A percentile compares a stretch with the other conserved stretches of the same genome.
phyloP scores from a whole-genome alignment of 352 stramenopile species.

The Achlya hypogyna region DNA sequence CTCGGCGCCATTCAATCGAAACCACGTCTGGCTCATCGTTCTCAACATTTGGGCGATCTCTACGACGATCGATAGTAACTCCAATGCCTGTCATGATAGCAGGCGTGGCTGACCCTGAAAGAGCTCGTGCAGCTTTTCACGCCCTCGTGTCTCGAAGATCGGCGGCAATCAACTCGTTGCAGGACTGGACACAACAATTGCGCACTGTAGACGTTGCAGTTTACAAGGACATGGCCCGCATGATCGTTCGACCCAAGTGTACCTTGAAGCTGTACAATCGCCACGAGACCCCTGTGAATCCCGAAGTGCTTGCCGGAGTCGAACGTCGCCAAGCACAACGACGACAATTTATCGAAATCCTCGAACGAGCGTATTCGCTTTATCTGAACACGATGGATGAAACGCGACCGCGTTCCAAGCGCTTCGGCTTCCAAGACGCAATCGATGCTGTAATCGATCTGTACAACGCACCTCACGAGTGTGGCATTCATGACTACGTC shows the following conservation, averaged over 20 bases:
- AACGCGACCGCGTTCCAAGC: neutral
- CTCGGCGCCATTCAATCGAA: neutral
- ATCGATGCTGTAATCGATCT: neutral
- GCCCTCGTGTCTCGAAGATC: too few species aligned
- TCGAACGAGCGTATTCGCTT: neutral
- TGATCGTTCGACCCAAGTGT: too few species aligned
- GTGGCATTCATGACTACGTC: neutral
- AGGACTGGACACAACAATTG: too few species aligned
- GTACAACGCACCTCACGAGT: neutral
- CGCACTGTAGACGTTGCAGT: too few species aligned
- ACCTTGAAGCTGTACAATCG: neutral
- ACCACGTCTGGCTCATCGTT: neutral
- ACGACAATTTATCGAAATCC: neutral
- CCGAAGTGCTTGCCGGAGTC: neutral
- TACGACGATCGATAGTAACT: too few species aligned
- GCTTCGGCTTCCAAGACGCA: neutral
- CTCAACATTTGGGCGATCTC: too few species aligned
- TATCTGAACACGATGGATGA: neutral
- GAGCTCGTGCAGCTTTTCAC: too few species aligned
- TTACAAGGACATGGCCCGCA: too few species aligned
- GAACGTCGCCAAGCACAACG: neutral
- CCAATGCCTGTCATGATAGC: too few species aligned
- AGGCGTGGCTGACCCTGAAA: too few species aligned
- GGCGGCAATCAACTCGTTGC: too few species aligned
- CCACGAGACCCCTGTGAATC: neutral